These are phyloP conservation scores for Dendrocalamus latiflorus DNA, from an alignment of 202 grass and related monocot species.

Conservation along the genomic window DNA sequence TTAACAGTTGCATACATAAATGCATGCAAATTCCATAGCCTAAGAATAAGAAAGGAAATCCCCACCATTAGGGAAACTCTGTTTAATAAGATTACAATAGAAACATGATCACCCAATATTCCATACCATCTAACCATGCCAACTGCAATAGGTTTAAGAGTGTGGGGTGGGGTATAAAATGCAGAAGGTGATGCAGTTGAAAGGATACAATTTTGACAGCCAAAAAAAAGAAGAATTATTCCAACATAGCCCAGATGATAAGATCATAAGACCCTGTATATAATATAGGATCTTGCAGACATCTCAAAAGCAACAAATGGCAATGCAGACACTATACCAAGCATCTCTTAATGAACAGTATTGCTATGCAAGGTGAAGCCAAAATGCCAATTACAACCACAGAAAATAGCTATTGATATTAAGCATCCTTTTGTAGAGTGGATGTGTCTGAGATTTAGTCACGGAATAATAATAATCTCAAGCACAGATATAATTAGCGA, in stretches of 20 bases:
- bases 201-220: background rate
- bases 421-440: background rate
- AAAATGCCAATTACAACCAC: background rate
- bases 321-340: background rate
- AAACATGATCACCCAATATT: background rate
- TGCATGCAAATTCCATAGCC: background rate
- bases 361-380: background rate
- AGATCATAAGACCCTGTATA: background rate
- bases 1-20: slow-evolving; percentile 3
- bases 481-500: background rate
- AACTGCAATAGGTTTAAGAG: background rate
- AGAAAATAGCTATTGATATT: background rate
- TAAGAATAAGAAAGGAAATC: background rate
- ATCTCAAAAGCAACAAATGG: background rate
- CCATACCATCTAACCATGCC: background rate
- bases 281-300: background rate
- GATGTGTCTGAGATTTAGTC: background rate
- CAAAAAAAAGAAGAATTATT: background rate
- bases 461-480: background rate
- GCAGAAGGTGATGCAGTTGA: background rate
- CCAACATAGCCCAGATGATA: background rate
- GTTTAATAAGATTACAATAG: background rate
- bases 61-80: background rate
- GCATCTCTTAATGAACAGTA: background rate
- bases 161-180: background rate